These are phyloP conservation scores for Picochlorum sp. DNA, from an alignment of 139 green algal species.

Conservation along the genomic window DNA sequence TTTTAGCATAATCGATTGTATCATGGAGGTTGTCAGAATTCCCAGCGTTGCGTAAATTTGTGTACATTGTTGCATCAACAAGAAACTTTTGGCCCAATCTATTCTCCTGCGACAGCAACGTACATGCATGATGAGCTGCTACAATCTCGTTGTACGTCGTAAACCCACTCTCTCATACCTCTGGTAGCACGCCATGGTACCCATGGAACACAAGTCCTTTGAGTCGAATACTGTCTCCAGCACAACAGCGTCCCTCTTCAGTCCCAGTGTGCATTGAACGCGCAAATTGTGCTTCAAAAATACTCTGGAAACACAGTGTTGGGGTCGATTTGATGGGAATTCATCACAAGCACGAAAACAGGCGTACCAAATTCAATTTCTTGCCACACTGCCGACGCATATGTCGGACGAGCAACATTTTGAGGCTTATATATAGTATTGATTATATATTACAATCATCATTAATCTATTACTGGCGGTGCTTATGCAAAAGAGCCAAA, in stretches of 20 bases:
- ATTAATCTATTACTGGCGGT: not conserved
- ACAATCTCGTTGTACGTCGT: not conserved
- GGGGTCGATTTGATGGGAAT: too few species aligned
- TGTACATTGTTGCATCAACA: slow-evolving; percentile 39
- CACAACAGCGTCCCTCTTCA: not conserved
- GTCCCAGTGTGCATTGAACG: too few species aligned
- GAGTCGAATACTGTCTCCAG: slow-evolving; percentile 30
- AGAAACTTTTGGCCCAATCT: slow-evolving; percentile 55
- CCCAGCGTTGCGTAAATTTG: slow-evolving; percentile 28
- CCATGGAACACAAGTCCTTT: slow-evolving; percentile 39
- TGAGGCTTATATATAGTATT: too few species aligned
- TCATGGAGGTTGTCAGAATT: slow-evolving; percentile 35
- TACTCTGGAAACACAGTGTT: too few species aligned
- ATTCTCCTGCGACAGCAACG: slow-evolving; percentile 34
- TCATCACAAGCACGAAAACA: too few species aligned
- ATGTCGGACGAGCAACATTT: too few species aligned
- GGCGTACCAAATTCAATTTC: too few species aligned
- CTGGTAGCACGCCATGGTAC: slow-evolving; percentile 35
- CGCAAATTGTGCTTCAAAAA: too few species aligned
- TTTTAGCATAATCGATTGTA: slow-evolving; percentile 44
- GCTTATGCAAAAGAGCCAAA: not conserved
- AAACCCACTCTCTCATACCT: slow-evolving; percentile 13
- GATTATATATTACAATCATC: not conserved
- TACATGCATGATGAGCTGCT: not conserved
- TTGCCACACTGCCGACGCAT: too few species aligned